Conservation (phyloP, 495 filamentous ascomycete species). For the Cryomyces minteri region DNA sequence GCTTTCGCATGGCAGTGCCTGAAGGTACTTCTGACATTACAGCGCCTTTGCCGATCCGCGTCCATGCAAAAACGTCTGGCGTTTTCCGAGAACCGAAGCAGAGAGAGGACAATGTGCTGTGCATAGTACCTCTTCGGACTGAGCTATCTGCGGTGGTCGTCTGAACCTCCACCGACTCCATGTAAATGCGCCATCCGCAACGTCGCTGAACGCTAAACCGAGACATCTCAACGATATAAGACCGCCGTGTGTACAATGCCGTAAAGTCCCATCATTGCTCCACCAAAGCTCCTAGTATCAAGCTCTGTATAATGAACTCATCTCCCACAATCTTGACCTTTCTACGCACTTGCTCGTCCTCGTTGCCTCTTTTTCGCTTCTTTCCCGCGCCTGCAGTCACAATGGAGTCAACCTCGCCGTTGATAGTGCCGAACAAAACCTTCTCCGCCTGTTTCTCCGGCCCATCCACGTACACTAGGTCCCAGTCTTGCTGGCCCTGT, state of each 20-base stretch:
- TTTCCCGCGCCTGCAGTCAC: slow-evolving; percentile 10
- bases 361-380: slow-evolving; percentile 31
- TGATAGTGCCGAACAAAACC: slow-evolving; percentile 19
- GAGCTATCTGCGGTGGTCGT: too few relatives aligned
- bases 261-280: slow-evolving; percentile 18
- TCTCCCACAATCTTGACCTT: slow-evolving; percentile 51
- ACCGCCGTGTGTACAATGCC: background rate
- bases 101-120: too few relatives aligned
- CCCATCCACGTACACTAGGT: slow-evolving; percentile 67
- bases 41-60: too few relatives aligned
- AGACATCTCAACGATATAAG: background rate
- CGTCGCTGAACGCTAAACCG: background rate
- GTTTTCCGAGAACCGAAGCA: too few relatives aligned
- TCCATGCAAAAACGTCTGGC: too few relatives aligned
- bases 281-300: slow-evolving; percentile 68
- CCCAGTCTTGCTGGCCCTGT: slow-evolving; percentile 32
- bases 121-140: too few relatives aligned
- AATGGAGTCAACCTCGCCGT: background rate
- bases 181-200: background rate
- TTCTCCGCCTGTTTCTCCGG: slow-evolving; percentile 29
- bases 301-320: slow-evolving; percentile 81
- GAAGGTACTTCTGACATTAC: too few relatives aligned
- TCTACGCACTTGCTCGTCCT: slow-evolving; percentile 18
- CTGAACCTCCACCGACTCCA: background rate
- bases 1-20: too few relatives aligned